These are phyloP conservation scores for Diaporthe citri DNA, from an alignment of 2,329 filamentous ascomycete genomes.

Conservation along the genomic window DNA sequence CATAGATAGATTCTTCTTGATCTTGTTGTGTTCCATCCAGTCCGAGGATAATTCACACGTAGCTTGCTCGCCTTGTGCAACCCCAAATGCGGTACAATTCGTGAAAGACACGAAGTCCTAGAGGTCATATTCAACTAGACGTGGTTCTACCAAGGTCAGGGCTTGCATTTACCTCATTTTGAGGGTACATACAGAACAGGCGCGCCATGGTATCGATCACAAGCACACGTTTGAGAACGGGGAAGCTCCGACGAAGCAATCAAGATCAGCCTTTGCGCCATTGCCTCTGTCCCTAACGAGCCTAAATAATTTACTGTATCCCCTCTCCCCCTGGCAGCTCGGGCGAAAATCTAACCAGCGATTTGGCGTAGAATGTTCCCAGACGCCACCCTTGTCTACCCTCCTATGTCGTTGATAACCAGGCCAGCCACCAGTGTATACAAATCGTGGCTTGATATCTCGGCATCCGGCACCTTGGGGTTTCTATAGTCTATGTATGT, in stretches of 20 bases:
- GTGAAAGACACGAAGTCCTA: background rate
- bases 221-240: background rate
- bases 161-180: background rate
- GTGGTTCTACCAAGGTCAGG: background rate
- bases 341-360: too few species aligned
- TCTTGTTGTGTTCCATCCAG: background rate
- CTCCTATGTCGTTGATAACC: background rate
- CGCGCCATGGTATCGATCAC: background rate
- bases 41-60: too few species aligned
- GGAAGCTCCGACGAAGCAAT: background rate
- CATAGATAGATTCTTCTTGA: background rate
- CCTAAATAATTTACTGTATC: too few species aligned
- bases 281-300: background rate
- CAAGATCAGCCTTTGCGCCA: background rate
- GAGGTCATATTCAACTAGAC: background rate
- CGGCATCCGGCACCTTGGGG: background rate
- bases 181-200: too few species aligned
- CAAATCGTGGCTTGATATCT: background rate
- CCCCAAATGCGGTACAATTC: background rate
- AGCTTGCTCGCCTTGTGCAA: background rate
- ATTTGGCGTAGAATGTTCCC: background rate
- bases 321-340: too few species aligned
- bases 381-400: background rate
- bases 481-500: background rate
- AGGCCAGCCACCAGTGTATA: background rate